Base-by-base conservation (phyloP, 1,284 basidiomycete species). In the Malassezia obtusa region DNA sequence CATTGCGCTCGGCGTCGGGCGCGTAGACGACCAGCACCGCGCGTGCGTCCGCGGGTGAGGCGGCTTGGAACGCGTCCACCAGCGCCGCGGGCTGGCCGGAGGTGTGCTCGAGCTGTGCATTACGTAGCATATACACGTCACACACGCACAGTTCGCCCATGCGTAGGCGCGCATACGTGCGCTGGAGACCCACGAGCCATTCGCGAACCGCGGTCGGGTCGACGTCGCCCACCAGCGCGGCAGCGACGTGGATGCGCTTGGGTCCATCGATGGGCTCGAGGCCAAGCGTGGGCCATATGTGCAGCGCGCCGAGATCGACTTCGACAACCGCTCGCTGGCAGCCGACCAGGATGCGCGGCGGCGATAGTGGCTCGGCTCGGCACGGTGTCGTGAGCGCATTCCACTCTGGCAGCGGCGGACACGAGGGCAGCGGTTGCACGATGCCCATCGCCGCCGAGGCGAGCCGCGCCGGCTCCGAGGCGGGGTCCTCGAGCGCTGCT, bases 311-410 rank as follows among this genome's bases (percentile, higher is more conserved):
- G 1, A 19, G 26, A 19, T n/a, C 22, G n/a, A 47, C 36, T 4
- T 56, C 28, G 15, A 47, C 33, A 5, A 56, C 19, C 15, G 53
- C 28, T 1, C 38, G 30, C 31, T 50, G 47, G 32, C 49, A 49
- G 5, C 52, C 52, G 12, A 46, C 47, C 3, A 55, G 32, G 8
- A 50, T 10, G 17, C 46, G 28, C 17, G 52, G 52, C 15, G 25
- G 3, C 7, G 45, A n/a, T 10, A 32, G 24, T 9, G 31, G 21
- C 37, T 21, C 25, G 14, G 36, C 36, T 0, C 6, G 17, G n/a
- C 32, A 24, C 12, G 22, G 4, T 6, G 41, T 45, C 21, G 15
- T 11, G 12, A 51, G 22, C 22, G 39, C 28, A 8, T 19, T 15
- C 43, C 43, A 45, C 17, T 5, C 17, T 8, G 41, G 24, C 14